phyloP scores from a whole-genome alignment of 2,329 filamentous ascomycete species.

The Elsinoe perseae region DNA sequence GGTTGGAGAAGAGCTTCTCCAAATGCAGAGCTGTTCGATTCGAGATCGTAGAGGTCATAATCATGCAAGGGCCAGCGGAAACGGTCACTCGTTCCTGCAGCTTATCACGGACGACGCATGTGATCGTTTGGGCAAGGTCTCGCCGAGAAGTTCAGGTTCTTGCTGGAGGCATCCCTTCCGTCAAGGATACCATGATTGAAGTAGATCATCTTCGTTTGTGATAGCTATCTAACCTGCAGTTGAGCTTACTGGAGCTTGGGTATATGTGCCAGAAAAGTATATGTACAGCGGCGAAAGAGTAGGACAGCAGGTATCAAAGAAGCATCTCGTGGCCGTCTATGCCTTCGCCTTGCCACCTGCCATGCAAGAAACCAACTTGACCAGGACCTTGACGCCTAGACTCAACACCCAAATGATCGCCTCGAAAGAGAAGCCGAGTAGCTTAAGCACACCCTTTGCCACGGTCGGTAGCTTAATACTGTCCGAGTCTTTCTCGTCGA shows the following conservation, averaged over 20 bases:
- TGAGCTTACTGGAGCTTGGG: not conserved
- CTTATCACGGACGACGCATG: not conserved
- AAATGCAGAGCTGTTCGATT: not conserved
- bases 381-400: conserved; percentile 36
- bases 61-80: not conserved
- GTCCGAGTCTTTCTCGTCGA: conserved; percentile 26
- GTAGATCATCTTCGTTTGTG: not conserved
- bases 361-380: conserved; percentile 28
- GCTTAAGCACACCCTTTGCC: conserved; percentile 32
- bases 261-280: conserved; percentile 4
- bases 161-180: not conserved
- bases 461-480: conserved; percentile 33
- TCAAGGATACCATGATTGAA: not conserved
- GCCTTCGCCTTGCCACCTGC: conserved; percentile 1
- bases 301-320: not conserved
- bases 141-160: not conserved
- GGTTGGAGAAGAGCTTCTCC: conserved; percentile 5
- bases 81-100: not conserved
- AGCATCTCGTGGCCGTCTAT: not conserved
- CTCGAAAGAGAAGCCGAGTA: conserved; percentile 38
- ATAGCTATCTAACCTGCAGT: not conserved
- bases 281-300: conserved; percentile 7
- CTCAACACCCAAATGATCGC: conserved; percentile 36
- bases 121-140: not conserved
- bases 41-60: not conserved